phyloP scores from a whole-genome alignment of 2,329 filamentous ascomycete species.

The Aspergillus proliferans region DNA sequence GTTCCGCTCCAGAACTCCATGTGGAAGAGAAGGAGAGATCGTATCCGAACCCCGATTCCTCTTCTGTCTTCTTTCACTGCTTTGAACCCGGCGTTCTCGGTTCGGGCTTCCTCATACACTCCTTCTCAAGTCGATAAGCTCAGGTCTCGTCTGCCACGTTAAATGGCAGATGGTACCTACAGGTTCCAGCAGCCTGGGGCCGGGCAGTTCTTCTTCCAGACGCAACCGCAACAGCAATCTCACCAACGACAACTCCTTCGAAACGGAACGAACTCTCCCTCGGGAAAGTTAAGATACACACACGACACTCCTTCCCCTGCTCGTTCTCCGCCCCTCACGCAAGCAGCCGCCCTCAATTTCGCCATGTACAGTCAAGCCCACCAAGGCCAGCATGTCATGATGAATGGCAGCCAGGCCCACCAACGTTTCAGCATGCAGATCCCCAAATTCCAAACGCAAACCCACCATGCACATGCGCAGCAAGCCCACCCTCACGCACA shows the following conservation, averaged over 20 bases:
- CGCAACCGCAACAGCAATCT: constrained; percentile 37
- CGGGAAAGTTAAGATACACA: constrained; percentile 39
- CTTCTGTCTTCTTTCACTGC: constrained; percentile 22
- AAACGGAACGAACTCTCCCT: constrained; percentile 43
- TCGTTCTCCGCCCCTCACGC: constrained; percentile 40
- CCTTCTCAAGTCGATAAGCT: constrained; percentile 26
- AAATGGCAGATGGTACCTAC: constrained; percentile 52
- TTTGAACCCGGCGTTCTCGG: constrained; percentile 16
- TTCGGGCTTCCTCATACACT: constrained; percentile 19
- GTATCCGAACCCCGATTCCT: constrained; percentile 34
- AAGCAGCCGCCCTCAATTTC: constrained; percentile 39
- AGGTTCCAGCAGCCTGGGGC: constrained; percentile 50
- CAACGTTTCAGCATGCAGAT: constrained; percentile 46
- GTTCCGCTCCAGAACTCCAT: constrained; percentile 37
- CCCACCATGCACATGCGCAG: constrained; percentile 39
- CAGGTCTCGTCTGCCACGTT: constrained; percentile 44
- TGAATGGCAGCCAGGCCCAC: constrained; percentile 45
- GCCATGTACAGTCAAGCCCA: constrained; percentile 45
- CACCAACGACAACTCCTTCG: constrained; percentile 40
- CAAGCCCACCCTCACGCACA: constrained; percentile 40
- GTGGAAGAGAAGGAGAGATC: constrained; percentile 46
- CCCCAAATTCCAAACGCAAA: constrained; percentile 43
- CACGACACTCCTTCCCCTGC: constrained; percentile 45
- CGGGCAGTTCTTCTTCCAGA: constrained; percentile 45
- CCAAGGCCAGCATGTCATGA: constrained; percentile 45